phyloP scores from a whole-genome alignment of 768 basidiomycete genomes.

The Porpolomopsis calyptriformis region DNA sequence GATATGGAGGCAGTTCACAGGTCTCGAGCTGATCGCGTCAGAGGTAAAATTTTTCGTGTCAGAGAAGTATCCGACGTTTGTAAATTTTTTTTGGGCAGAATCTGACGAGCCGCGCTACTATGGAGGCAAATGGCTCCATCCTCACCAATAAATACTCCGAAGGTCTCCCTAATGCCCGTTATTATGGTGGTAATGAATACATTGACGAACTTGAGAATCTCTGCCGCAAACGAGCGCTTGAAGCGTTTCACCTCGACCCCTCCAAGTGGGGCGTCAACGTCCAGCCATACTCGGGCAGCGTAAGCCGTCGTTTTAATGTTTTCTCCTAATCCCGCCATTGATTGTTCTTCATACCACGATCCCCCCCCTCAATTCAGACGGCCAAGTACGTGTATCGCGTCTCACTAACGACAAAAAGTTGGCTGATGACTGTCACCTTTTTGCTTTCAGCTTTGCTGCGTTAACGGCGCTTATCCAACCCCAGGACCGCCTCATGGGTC shows the following conservation, averaged over 20 bases:
- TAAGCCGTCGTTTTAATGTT: slow-evolving; percentile 29
- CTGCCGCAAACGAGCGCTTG: slow-evolving; percentile 89
- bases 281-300: slow-evolving; percentile 92
- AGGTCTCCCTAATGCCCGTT: slow-evolving; percentile 94
- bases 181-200: slow-evolving; percentile 97
- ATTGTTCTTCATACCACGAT: background rate
- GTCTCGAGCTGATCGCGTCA: slow-evolving; percentile 96
- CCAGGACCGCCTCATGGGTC: slow-evolving; percentile 6
- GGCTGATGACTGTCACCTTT: slow-evolving; percentile 2
- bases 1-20: slow-evolving; percentile 96
- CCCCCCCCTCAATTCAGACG: slow-evolving; percentile 35
- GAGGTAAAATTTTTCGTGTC: slow-evolving; percentile 46
- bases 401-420: background rate
- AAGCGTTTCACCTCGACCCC: slow-evolving; percentile 93
- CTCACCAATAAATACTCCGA: slow-evolving; percentile 99
- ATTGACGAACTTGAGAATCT: slow-evolving; percentile 93
- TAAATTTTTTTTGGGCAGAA: slow-evolving; percentile 43
- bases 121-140: slow-evolving; percentile 98
- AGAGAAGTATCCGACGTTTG: too few relatives aligned
- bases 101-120: slow-evolving; percentile 87
- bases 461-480: slow-evolving; percentile 40
- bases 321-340: slow-evolving; percentile 2
- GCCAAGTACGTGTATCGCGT: slow-evolving; percentile 61
- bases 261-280: slow-evolving; percentile 97
- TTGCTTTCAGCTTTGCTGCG: slow-evolving; percentile 71